Evolutionary conservation across 2,329 filamentous ascomycete species (phyloP).

Genomic region (Cytospora piceae): DNA sequence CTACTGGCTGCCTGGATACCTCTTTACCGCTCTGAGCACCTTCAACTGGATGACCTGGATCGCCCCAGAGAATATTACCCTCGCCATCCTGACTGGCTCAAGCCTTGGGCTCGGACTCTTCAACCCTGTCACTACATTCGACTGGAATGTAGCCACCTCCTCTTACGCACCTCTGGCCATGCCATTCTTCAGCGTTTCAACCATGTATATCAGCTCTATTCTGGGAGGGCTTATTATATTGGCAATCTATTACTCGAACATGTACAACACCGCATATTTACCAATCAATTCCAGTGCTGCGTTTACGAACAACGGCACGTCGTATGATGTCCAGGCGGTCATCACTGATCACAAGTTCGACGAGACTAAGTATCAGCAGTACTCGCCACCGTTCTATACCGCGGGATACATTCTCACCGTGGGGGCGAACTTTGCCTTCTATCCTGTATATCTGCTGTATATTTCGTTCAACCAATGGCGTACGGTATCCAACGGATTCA

Average conservation of each 20-base stretch:
- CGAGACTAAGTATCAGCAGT: conserved; percentile 44
- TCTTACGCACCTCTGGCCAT: conserved; percentile 44
- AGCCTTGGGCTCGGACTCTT: conserved; percentile 47
- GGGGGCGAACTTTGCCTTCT: conserved; percentile 49
- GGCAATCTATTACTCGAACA: conserved; percentile 48
- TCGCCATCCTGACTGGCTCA: conserved; percentile 49
- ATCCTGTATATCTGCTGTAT: conserved; percentile 49
- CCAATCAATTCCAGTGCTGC: conserved; percentile 53
- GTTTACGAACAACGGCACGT: conserved; percentile 48
- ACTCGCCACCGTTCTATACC: conserved; percentile 50
- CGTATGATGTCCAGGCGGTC: conserved; percentile 46
- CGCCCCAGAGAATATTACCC: conserved; percentile 47
- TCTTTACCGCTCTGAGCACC: conserved; percentile 47
- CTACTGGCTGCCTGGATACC: conserved; percentile 53
- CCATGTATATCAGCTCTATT: conserved; percentile 40
- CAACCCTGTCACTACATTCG: conserved; percentile 55
- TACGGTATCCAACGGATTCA: conserved; percentile 43
- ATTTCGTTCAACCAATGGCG: conserved; percentile 48
- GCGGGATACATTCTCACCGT: conserved; percentile 47
- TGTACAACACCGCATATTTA: conserved; percentile 49
- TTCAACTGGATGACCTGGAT: conserved; percentile 59
- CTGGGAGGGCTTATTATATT: conserved; percentile 46
- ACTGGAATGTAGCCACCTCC: conserved; percentile 51
- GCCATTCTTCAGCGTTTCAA: conserved; percentile 48
- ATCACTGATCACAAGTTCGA: conserved; percentile 45